Base-by-base conservation (phyloP, 2,329 filamentous ascomycete species). In the Arthrobotrys pseudoclavata region DNA sequence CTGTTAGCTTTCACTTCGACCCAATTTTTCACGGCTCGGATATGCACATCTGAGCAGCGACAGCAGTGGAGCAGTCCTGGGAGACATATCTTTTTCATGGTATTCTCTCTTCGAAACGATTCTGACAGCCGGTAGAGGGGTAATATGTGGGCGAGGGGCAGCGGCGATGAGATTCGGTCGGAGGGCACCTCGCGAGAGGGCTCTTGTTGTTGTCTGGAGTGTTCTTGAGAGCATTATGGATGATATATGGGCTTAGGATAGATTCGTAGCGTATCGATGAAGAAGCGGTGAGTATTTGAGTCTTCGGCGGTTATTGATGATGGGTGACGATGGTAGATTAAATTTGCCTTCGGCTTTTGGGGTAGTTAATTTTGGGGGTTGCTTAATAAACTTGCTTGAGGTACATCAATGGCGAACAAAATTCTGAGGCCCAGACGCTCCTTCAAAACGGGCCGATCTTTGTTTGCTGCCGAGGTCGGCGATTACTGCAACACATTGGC, bases 81-180 rank as follows among this genome's bases (percentile, higher is more conserved):
- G 60, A 24, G 24, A 62, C 81, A 80, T 81, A 82, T 82, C 81
- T 82, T 82, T 82, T 78, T 82, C 81, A 53, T 82, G 81, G 42
- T 82, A 82, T 57, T 22, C 40, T 71, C 79, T 70, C 52, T 74
- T 72, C n/a, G 63, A 69, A 13, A 69, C 72, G 52, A 26, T 69
- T 63, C 52, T 57, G 52, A 52, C 60, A 15, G 60, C 52, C 47
- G 60, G 74, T 34, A 62, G 60, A 47, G 72, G 77, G 18, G 42
- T 31, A 47, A 78, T 50, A 37, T 77, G 31, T 12, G 61, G 67
- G 45, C 74, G 74, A 37, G 74, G 74, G 74, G 74, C 61, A 57
- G 26, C 52, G 26, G 67, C 74, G 74, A 77, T 70, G 74, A 71
- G 52, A 13, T 70, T 67, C 48, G 74, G 64, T 48, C 47, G 60